Percentiles rank a stretch among this genome's conserved stretches.
Evolutionary conservation across 805 yeast genomes (phyloP).

Genomic region (Starmerella bacillaris): DNA sequence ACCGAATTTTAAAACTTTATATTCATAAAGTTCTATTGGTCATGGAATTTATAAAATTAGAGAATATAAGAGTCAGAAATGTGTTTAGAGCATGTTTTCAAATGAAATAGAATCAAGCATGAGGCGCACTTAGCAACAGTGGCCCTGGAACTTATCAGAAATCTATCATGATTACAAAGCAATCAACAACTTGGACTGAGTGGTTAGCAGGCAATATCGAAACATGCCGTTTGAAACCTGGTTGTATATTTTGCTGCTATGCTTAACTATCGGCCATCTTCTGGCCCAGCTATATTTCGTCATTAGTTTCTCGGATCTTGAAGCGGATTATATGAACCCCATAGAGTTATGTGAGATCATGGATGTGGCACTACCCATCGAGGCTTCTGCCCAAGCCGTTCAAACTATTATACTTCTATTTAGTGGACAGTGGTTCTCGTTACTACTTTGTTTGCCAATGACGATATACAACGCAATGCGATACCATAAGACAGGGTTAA

Average conservation of each 20-base stretch:
- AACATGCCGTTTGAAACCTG: slow-evolving; percentile 4
- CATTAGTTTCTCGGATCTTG: slow-evolving; percentile 16
- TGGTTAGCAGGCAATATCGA: no score
- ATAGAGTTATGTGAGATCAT: slow-evolving; percentile 87
- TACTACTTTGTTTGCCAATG: slow-evolving; percentile 66
- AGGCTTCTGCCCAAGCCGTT: slow-evolving; percentile 58
- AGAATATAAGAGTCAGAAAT: no score
- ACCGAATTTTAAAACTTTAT: no score
- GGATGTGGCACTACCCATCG: slow-evolving; percentile 48
- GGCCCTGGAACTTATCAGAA: no score
- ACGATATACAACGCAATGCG: slow-evolving; percentile 70
- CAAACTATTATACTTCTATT: slow-evolving; percentile 53
- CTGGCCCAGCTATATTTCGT: slow-evolving; percentile 18
- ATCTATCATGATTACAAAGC: no score
- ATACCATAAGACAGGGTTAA: slow-evolving; percentile 59
- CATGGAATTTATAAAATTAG: no score
- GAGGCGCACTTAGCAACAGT: no score
- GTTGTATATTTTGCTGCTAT: slow-evolving; percentile 14
- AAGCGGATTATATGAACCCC: slow-evolving; percentile 92
- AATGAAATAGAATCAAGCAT: no score
- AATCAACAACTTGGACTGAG: no score
- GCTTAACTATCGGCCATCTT: slow-evolving; percentile 15
- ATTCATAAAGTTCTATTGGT: no score
- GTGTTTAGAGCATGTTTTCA: no score
- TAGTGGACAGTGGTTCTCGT: slow-evolving; percentile 84